A percentile compares a stretch with the other conserved stretches of the same genome.
These are phyloP conservation scores for Nannochloris sp. DNA, from an alignment of 139 green algal species.

Conservation along the genomic window DNA sequence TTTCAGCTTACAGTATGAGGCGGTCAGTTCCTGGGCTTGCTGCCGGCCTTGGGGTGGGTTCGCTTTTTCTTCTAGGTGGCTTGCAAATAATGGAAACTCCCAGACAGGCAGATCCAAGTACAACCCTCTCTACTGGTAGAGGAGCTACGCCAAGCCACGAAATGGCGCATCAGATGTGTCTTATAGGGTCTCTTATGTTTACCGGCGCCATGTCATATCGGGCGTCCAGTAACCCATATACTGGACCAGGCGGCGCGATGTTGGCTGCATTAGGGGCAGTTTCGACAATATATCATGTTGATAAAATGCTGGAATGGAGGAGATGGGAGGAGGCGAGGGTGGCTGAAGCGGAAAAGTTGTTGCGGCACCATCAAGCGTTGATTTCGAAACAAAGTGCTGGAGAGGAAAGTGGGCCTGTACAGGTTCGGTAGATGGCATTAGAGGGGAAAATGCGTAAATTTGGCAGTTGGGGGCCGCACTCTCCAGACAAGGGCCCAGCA, in stretches of 20 bases:
- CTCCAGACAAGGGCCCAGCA: no score
- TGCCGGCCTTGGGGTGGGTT: not conserved
- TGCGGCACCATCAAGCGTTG: no score
- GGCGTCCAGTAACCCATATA: conserved; percentile 15
- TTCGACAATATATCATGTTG: conserved; percentile 11
- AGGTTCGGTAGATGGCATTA: no score
- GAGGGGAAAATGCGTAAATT: no score
- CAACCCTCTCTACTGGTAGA: not conserved
- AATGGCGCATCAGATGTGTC: conserved; percentile 20
- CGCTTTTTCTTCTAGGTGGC: not conserved
- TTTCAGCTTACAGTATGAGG: not conserved
- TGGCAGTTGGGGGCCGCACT: no score
- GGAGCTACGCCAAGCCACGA: conserved; percentile 17
- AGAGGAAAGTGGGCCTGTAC: no score
- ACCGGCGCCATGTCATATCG: conserved; percentile 24
- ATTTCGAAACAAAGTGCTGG: no score
- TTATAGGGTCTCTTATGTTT: conserved; percentile 7
- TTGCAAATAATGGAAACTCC: not conserved
- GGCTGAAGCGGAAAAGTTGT: conserved; percentile 8
- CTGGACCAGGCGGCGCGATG: conserved; percentile 20
- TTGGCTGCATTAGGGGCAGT: conserved; percentile 25
- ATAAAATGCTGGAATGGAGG: conserved; percentile 14
- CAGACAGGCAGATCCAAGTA: not conserved
- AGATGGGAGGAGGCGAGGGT: conserved; percentile 13
- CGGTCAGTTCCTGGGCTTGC: not conserved